These are phyloP conservation scores for Leccinum pellstonianum DNA, from an alignment of 768 basidiomycete genomes.

Conservation along the genomic window DNA sequence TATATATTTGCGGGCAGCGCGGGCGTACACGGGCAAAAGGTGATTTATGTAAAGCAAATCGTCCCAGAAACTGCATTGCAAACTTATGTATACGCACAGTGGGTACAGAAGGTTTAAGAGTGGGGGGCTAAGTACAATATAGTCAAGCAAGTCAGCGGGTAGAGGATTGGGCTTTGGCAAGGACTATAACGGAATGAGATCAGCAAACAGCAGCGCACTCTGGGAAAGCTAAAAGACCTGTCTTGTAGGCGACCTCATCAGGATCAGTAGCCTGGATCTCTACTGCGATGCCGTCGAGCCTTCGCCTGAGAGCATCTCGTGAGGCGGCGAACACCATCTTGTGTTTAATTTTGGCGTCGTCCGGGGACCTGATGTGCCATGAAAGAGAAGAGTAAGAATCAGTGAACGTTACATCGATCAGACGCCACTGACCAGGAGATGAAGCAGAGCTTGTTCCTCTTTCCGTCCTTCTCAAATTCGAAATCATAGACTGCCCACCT, in stretches of 20 bases:
- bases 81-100: constrained; percentile 13
- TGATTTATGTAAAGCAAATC: not conserved
- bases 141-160: constrained; percentile 17
- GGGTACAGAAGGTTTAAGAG: constrained; percentile 7
- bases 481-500: constrained; percentile 93
- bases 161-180: constrained; percentile 8
- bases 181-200: constrained; percentile 14
- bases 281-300: constrained; percentile 72
- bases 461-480: constrained; percentile 72
- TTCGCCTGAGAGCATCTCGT: constrained; percentile 71
- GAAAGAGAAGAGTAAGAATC: not conserved
- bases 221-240: constrained; percentile 45
- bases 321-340: constrained; percentile 98
- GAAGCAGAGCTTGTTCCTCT: constrained; percentile 87
- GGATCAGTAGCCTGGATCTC: constrained; percentile 88
- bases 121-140: constrained; percentile 9
- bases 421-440: constrained; percentile 71
- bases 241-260: constrained; percentile 68
- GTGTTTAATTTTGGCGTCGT: constrained; percentile 75
- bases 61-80: not conserved
- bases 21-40: constrained; percentile 2
- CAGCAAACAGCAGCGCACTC: not conserved
- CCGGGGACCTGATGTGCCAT: constrained; percentile 68
- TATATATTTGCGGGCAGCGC: constrained; percentile 5
- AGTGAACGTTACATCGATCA: not conserved